Evolutionary conservation across 257 asterid species (phyloP), one percentile per base, ranked within the genome.

Genomic region (Solanum medicagineum): DNA sequence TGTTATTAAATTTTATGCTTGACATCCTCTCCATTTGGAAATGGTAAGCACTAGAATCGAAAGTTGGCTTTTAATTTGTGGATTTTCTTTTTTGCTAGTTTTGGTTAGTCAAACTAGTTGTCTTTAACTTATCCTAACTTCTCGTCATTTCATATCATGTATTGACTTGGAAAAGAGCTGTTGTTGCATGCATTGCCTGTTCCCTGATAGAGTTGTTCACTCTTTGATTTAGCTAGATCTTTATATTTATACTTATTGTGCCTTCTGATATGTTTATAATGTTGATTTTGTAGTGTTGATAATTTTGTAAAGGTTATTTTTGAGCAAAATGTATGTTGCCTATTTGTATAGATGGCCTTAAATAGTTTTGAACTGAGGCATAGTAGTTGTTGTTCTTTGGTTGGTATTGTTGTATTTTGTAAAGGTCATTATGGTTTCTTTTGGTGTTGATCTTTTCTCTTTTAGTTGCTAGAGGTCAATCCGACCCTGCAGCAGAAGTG

Each of bases 401-500:
- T 12, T 71, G 40, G 6, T 29, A 51, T 56, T 42, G 13, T 81
- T 62, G 80, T 84, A 29, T 84, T 85, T 83, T 74, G 82, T 49
- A 9, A 59, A 56, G 55, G 62, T 63, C 40, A 49, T 66, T 55
- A 32, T 74, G 80, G 60, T 63, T 84, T 62, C 82, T 66, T 56
- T 26, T 75, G 20, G 44, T 6, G 81, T 9, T 24, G 16, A 85
- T 40, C 84, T 81, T 70, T 83, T 80, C 86, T 84, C 13, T 88
- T 60, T 54, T 83, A 95, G 99, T 93, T 90, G 94, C 93, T 51
- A 93, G 95, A 85, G 88, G 98, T 80, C 92, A 94, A 88, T 85
- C 92, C 11, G 97, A 94, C 69, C 83, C 92, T 24, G 98, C 89
- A 62, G 93, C 88, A 19, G 98, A 92, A 32, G 91, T 86, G 45